Base-by-base conservation (phyloP, 305 asterid species). In the Fraxinus sp. region DNA sequence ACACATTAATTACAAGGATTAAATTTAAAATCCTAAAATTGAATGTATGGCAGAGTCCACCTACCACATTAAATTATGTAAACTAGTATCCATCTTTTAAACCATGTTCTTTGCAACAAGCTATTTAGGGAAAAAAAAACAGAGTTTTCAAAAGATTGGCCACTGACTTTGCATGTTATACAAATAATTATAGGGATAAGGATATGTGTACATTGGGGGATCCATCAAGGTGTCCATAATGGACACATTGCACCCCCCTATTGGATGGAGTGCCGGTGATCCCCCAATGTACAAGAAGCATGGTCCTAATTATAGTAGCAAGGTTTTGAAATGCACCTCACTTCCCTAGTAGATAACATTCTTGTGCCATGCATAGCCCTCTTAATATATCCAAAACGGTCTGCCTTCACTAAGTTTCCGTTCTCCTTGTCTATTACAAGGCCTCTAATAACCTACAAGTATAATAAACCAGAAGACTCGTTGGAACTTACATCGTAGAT, bases 351-450 rank as follows among this genome's bases (percentile, higher is more conserved):
- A 74, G 97, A 93, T 81, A 94, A 87, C 98, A 94, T 92, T 78
- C 71, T 85, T 10, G 97, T 93, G 62, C 98, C 98, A 81, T 94
- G 98, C 98, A 94, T 94, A 78, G 95, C 98, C 86, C 98, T 89
- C 88, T 91, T 90, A 66, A 94, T 86, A 86, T 93, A 94, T 80
- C 98, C 98, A 89, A 94, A 94, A 80, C 98, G 93, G 79, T 94
- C 97, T 32, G 98, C 94, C 85, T 94, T 94, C 79, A 94, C 97
- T 82, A 94, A 85, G 85, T 94, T 94, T 76, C 98, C 98, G 84
- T 89, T 94, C 83, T 93, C 97, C 86, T 94, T 94, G 84, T 94
- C 98, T 71, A 94, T 94, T 62, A 94, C 98, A 70, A 94, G 93
- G 78, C 98, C 98, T 86, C 97, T 89, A 78, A 94, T 94, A 83